Conservation (phyloP, 2,329 filamentous ascomycete species). For the Microdochium trichocladiopsis region DNA sequence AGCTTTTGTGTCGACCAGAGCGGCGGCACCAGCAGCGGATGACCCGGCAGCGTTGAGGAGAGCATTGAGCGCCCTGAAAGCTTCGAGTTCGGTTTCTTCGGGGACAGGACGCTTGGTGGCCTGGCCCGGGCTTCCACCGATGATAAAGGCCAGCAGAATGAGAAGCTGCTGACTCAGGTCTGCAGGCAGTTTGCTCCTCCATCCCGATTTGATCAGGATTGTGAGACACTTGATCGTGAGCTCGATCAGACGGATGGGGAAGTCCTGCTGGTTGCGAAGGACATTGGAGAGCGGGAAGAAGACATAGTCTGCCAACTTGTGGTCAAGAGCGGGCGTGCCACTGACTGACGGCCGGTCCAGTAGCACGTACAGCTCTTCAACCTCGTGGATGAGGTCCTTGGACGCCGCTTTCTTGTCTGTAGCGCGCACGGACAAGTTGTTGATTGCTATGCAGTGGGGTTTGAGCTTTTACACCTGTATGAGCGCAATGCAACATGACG, state of each 20-base stretch:
- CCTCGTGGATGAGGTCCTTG: constrained; percentile 37
- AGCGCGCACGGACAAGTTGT: constrained; percentile 46
- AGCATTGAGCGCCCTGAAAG: constrained; percentile 61
- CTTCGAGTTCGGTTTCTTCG: constrained; percentile 69
- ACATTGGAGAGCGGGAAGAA: constrained; percentile 91
- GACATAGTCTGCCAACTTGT: constrained; percentile 84
- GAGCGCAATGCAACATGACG: no score
- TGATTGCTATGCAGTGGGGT: constrained; percentile 54
- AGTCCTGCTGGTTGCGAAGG: constrained; percentile 65
- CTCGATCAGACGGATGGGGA: constrained; percentile 69
- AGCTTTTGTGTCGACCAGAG: constrained; percentile 48
- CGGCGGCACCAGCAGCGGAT: constrained; percentile 38
- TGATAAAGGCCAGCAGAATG: constrained; percentile 74
- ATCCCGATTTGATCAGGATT: constrained; percentile 69
- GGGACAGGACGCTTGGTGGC: constrained; percentile 38
- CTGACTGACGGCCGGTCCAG: constrained; percentile 34
- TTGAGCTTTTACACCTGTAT: constrained; percentile 46
- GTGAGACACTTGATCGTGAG: constrained; percentile 68
- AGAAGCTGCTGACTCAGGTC: constrained; percentile 78
- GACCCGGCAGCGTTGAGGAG: constrained; percentile 55
- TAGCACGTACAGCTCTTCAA: constrained; percentile 35
- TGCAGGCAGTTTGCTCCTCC: constrained; percentile 64
- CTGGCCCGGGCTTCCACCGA: constrained; percentile 63
- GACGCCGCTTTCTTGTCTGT: constrained; percentile 30
- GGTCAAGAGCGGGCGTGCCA: constrained; percentile 54